A percentile compares a stretch with the other conserved stretches of the same genome.
phyloP scores from a whole-genome alignment of 768 basidiomycete genomes.

The Tulasnella sp. region DNA sequence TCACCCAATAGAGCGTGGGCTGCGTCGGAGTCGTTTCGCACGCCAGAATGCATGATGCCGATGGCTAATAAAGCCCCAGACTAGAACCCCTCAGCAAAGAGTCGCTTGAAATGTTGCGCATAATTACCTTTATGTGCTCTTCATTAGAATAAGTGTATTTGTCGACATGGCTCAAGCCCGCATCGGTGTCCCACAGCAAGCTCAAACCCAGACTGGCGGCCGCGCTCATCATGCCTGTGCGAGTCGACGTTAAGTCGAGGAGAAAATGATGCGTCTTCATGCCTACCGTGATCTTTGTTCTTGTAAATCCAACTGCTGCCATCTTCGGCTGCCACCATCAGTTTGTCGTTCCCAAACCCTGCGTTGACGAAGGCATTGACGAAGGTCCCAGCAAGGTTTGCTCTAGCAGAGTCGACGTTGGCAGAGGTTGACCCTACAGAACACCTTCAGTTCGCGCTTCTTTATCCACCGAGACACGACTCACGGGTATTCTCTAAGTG shows the following conservation, averaged over 20 bases:
- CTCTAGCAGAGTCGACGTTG: constrained; percentile 84
- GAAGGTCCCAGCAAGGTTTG: constrained; percentile 90
- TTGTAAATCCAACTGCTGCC: constrained; percentile 99
- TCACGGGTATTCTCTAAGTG: constrained; percentile 83
- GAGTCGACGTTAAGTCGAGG: not conserved
- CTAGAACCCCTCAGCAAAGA: constrained; percentile 25
- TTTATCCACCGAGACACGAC: constrained; percentile 22
- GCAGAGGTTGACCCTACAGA: constrained; percentile 49
- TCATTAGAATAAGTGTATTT: constrained; percentile 95
- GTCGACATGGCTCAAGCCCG: constrained; percentile 88
- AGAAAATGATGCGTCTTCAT: too few relatives aligned
- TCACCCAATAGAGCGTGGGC: constrained; percentile 84
- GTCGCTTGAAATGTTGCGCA: not conserved
- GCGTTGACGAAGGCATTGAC: constrained; percentile 99
- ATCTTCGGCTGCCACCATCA: constrained; percentile 94
- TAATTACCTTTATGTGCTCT: constrained; percentile 77
- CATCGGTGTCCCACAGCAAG: constrained; percentile 91
- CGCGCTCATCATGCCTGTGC: constrained; percentile 85
- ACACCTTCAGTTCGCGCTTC: too few relatives aligned
- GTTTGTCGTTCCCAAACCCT: constrained; percentile 95
- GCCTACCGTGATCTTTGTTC: constrained; percentile 91
- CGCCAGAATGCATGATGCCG: constrained; percentile 78
- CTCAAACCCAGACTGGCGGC: constrained; percentile 88
- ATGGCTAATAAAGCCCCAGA: constrained; percentile 92
- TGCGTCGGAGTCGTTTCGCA: constrained; percentile 87